Evolutionary conservation across 164 flowering plant species (phyloP), one percentile per base, ranked within the genome.

Genomic region (Nelumbo lutea): DNA sequence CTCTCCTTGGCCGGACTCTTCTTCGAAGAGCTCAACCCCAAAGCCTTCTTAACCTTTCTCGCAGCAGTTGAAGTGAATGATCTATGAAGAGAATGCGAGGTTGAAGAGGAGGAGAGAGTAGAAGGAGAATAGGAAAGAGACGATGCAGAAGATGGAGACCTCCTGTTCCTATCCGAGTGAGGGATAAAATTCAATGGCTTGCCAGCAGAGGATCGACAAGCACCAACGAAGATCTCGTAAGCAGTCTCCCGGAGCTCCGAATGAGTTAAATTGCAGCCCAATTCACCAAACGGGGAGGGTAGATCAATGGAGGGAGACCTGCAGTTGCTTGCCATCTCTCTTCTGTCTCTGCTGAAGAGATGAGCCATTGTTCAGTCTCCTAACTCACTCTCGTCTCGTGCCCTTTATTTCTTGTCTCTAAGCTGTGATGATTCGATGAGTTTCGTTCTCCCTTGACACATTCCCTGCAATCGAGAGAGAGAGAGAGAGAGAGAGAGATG

Each of bases 221-320:
- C 83, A 53, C 89, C 86, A 62, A 90, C 83, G 76, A 94, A 88
- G 83, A 94, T 83, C 84, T 91, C 96, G 76, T 85, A 94, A 6
- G 95, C 87, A 4, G 96, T 83, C 53, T 84, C 79, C 9, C 88
- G 84, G 52, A 93, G 92, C 65, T 93, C 97, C n/a, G 87, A 43
- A 46, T 81, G 74, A 42, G 98, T 60, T 67, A 94, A 80, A 1
- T 75, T 72, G 48, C 83, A 45, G 40, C 83, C 75, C 67, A 91
- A 80, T 70, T 85, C 82, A 4, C 88, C 89, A 75, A 88, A 81
- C 0, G 97, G 93, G 10, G 88, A 83, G 1, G 86, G 83, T 43
- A 88, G 88, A 68, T 62, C 70, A 62, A 69, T 10, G 70, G 59
- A 40, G 70, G 83, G 6, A 67, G 42, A 41, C 14, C 64, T 67